phyloP scores from a whole-genome alignment of 2,329 filamentous ascomycete species.

The Clonostachys sp. region DNA sequence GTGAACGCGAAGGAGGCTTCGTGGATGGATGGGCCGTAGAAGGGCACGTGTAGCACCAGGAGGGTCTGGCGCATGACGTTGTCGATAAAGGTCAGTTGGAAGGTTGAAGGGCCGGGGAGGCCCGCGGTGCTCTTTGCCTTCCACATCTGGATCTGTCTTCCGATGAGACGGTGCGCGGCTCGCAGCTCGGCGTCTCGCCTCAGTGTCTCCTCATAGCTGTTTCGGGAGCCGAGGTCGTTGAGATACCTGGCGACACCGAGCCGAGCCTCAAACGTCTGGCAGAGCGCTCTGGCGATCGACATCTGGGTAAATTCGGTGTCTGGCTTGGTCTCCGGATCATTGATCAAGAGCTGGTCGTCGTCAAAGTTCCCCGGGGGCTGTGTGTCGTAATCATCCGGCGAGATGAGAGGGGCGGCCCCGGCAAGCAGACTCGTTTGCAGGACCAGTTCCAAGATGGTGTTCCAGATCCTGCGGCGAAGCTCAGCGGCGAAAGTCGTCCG shows the following conservation, averaged over 20 bases:
- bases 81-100: conserved; percentile 37
- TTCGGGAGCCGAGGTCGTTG: conserved; percentile 29
- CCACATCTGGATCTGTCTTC: conserved; percentile 20
- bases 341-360: conserved; percentile 33
- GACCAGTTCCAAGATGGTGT: conserved; percentile 42
- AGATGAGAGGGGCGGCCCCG: conserved; percentile 40
- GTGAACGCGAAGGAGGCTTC: conserved; percentile 46
- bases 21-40: conserved; percentile 29
- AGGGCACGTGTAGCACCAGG: conserved; percentile 50
- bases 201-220: conserved; percentile 38
- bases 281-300: conserved; percentile 33
- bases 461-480: conserved; percentile 47
- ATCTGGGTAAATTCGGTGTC: conserved; percentile 29
- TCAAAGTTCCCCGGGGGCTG: conserved; percentile 41
- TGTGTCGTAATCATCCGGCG: conserved; percentile 40
- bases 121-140: conserved; percentile 6
- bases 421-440: conserved; percentile 38
- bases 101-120: conserved; percentile 28
- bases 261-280: conserved; percentile 33
- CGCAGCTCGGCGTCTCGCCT: conserved; percentile 35
- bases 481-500: conserved; percentile 30
- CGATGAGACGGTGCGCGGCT: conserved; percentile 32
- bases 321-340: conserved; percentile 21
- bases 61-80: conserved; percentile 50
- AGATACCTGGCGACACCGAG: conserved; percentile 35